Evolutionary conservation across 179 eudicot species (phyloP), one percentile per base, ranked within the genome.

Genomic region (Carnegiea gigantea): DNA sequence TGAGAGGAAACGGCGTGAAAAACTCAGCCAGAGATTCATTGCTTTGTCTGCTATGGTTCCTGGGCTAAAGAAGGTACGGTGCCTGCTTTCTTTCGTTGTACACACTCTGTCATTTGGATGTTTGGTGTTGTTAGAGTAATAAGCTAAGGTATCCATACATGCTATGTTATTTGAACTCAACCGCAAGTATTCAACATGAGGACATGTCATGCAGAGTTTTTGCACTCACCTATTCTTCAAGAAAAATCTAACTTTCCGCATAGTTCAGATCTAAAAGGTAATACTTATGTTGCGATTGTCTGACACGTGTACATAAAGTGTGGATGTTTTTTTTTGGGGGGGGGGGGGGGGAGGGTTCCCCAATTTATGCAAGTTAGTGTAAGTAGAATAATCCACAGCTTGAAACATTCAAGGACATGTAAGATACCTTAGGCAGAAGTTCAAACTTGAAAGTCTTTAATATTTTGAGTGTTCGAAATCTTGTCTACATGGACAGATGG

Each of bases 1-100:
- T 18, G 94, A 91, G 86, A 88, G 94, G 60, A 90, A 88, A 79
- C 83, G 94, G 53, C 73, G 94, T 1, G 94, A 90, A 76, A 86
- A 89, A 71, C 89, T 91, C 49, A 89, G 89, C 84, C 91, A 91
- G 78, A 68, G 86, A 24, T 89, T 91, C 73, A 86, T 89, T 44
- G 89, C 94, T 70, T 84, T 91, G 68, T 90, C 94, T 6, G 92
- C 91, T 43, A 53, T 91, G 38, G 88, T 91, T 77, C 94, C 94
- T 24, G 94, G 92, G 10, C 85, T 91, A 3, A 91, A 91, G 83
- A 91, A 88, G 94, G 94, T 64, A 6, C 36, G 94, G 94, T 64
- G 28, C 36, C 20, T 11, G 14, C 1, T 65, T 24, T 65, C 33
- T 65, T 26, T 65, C 28, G 33, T 26, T 65, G 36, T 33, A 33